Percentiles rank a stretch among this genome's conserved stretches.
phyloP scores from a whole-genome alignment of 2,329 filamentous ascomycete species.

The Ophiostoma ulmi region DNA sequence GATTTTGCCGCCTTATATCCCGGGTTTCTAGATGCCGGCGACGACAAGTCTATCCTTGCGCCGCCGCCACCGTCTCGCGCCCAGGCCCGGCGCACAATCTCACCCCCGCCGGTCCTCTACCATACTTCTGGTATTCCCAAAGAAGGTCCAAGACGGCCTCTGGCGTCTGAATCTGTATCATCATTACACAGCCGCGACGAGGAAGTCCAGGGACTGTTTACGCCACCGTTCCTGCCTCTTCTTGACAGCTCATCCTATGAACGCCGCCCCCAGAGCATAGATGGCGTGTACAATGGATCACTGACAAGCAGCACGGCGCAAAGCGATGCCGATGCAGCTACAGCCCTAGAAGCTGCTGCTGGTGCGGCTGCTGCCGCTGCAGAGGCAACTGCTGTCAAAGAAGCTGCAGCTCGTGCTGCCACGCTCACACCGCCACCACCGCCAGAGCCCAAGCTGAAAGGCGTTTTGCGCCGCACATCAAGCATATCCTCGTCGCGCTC shows the following conservation, averaged over 20 bases:
- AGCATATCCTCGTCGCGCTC: slow-evolving; percentile 39
- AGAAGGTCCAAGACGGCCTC: slow-evolving; percentile 32
- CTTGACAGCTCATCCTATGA: slow-evolving; percentile 43
- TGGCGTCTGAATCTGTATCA: slow-evolving; percentile 24
- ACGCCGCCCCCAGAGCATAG: slow-evolving; percentile 21
- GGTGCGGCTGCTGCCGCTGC: slow-evolving; percentile 15
- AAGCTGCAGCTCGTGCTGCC: slow-evolving; percentile 22
- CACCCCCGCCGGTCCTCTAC: slow-evolving; percentile 40
- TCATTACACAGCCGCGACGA: slow-evolving; percentile 42
- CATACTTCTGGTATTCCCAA: slow-evolving; percentile 37
- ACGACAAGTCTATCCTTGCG: slow-evolving; percentile 28
- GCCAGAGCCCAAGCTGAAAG: slow-evolving; percentile 44
- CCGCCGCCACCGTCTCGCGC: slow-evolving; percentile 23
- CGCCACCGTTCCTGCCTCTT: slow-evolving; percentile 57
- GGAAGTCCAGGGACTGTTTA: slow-evolving; percentile 60
- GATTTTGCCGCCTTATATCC: slow-evolving; percentile 43
- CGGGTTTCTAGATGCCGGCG: slow-evolving; percentile 30
- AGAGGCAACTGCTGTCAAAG: slow-evolving; percentile 20
- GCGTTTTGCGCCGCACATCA: slow-evolving; percentile 54
- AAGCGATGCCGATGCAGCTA: slow-evolving; percentile 17
- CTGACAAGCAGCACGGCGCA: background rate
- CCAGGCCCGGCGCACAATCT: slow-evolving; percentile 29
- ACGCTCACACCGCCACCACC: slow-evolving; percentile 19
- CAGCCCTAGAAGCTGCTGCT: slow-evolving; percentile 15
- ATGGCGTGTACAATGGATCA: slow-evolving; percentile 21